Conservation (phyloP, 2,329 filamentous ascomycete species). For the Fusarium staphyleae region DNA sequence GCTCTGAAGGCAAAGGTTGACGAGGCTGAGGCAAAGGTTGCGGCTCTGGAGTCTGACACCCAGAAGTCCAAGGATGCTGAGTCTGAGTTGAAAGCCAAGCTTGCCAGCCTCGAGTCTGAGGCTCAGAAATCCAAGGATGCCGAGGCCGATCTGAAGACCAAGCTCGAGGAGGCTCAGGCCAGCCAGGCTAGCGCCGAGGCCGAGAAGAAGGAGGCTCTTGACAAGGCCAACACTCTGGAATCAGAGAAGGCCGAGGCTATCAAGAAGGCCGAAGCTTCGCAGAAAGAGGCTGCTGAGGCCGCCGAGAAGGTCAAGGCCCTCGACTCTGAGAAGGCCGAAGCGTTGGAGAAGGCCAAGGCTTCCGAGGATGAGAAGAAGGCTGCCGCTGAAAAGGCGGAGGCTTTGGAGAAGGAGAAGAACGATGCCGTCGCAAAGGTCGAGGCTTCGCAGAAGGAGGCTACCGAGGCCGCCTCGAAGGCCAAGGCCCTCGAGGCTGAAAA, state of each 20-base stretch:
- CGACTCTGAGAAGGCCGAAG: constrained; percentile 14
- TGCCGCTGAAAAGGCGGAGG: constrained; percentile 21
- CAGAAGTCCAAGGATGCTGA: constrained; percentile 20
- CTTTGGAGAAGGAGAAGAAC: constrained; percentile 4
- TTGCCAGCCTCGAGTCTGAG: constrained; percentile 15
- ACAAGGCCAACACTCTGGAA: constrained; percentile 10
- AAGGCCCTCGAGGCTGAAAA: constrained; percentile 20
- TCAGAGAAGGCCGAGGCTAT: constrained; percentile 13
- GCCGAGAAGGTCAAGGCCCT: constrained; percentile 11
- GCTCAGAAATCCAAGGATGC: constrained; percentile 4
- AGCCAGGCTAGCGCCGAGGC: constrained; percentile 15
- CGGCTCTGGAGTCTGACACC: constrained; percentile 12
- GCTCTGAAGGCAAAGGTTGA: constrained; percentile 31
- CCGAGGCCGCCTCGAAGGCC: constrained; percentile 11
- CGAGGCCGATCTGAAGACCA: constrained; percentile 29
- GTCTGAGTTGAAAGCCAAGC: constrained; percentile 17
- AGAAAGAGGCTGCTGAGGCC: constrained; percentile 12
- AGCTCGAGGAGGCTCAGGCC: constrained; percentile 33
- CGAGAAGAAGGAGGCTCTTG: constrained; percentile 20
- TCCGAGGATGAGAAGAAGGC: constrained; percentile 27
- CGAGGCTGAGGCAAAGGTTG: constrained; percentile 15
- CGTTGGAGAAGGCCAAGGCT: constrained; percentile 8
- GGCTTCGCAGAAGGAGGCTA: constrained; percentile 17
- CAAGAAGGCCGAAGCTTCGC: constrained; percentile 14
- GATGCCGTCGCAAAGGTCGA: background rate